phyloP scores from a whole-genome alignment of 768 basidiomycete species.

The Leucosporidium yakuticum region DNA sequence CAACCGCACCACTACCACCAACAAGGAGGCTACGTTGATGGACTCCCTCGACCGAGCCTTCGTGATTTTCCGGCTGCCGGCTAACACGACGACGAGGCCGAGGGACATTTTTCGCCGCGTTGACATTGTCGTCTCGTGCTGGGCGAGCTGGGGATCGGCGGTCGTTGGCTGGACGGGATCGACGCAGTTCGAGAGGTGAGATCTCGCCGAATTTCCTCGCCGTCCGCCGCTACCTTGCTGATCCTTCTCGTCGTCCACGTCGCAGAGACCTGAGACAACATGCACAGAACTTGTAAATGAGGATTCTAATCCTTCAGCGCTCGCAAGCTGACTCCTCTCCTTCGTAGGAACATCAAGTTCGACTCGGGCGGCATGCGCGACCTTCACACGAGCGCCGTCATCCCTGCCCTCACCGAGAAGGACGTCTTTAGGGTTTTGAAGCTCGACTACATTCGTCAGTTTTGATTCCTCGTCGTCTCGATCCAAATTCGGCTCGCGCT shows the following conservation, averaged over 20 bases:
- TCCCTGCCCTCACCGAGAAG: slow-evolving; percentile 19
- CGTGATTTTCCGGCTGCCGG: slow-evolving; percentile 26
- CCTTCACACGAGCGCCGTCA: slow-evolving; percentile 9
- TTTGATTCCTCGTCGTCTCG: background rate
- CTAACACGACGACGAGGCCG: slow-evolving; percentile 13
- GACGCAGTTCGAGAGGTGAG: slow-evolving; percentile 1
- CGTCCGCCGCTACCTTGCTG: no score
- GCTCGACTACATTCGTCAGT: slow-evolving; percentile 21
- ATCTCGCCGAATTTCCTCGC: background rate
- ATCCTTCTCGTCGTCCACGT: no score
- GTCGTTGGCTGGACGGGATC: slow-evolving; percentile 11
- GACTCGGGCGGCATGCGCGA: slow-evolving; percentile 16
- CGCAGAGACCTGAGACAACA: slow-evolving; percentile 20
- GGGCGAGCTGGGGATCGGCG: slow-evolving; percentile 17
- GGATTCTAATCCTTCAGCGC: background rate
- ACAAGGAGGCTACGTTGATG: slow-evolving; percentile 25
- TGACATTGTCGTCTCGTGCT: slow-evolving; percentile 22
- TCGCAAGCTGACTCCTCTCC: background rate
- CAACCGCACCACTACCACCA: slow-evolving; percentile 14
- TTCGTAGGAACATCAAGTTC: slow-evolving; percentile 12
- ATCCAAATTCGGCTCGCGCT: background rate
- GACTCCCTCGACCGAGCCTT: slow-evolving; percentile 34
- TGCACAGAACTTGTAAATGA: background rate
- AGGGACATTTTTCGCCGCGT: slow-evolving; percentile 21
- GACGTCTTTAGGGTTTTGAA: slow-evolving; percentile 23